A percentile compares a stretch with the other conserved stretches of the same genome.
phyloP scores from a whole-genome alignment of 257 asterid genomes.

The Osmanthus fragrans region DNA sequence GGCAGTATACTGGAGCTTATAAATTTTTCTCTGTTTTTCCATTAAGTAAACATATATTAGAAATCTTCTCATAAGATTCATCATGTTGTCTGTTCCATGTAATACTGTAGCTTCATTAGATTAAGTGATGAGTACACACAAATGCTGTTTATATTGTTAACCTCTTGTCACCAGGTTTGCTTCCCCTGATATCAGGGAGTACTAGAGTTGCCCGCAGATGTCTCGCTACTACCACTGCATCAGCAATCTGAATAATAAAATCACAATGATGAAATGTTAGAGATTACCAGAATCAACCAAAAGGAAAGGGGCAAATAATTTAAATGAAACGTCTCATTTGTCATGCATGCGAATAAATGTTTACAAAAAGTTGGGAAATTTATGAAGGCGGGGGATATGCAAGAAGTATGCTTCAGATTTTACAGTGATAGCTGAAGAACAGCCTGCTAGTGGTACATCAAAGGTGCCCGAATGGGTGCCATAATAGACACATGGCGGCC shows the following conservation, averaged over 20 bases:
- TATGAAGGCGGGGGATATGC: neutral
- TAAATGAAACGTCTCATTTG: neutral
- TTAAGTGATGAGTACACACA: neutral
- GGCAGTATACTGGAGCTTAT: too few species aligned
- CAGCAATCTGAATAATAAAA: slow-evolving; percentile 66
- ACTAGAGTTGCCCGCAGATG: slow-evolving; percentile 87
- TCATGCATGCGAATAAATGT: neutral
- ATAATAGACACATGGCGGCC: too few species aligned
- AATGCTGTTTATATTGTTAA: neutral
- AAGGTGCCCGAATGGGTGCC: too few species aligned
- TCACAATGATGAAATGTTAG: neutral
- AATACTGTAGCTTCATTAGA: neutral
- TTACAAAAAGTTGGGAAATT: neutral
- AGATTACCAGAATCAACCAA: slow-evolving; percentile 10
- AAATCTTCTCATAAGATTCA: neutral
- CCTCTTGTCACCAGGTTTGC: slow-evolving; percentile 74
- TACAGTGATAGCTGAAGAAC: too few species aligned
- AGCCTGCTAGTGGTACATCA: too few species aligned
- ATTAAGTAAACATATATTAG: too few species aligned
- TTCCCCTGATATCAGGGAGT: slow-evolving; percentile 92
- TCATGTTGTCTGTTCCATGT: neutral
- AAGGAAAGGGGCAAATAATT: neutral
- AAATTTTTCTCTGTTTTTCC: too few species aligned
- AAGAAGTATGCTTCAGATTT: neutral
- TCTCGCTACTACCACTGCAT: slow-evolving; percentile 92